Base-by-base conservation (phyloP, 2,329 filamentous ascomycete genomes). In the Fusarium pseudoanthophilum region DNA sequence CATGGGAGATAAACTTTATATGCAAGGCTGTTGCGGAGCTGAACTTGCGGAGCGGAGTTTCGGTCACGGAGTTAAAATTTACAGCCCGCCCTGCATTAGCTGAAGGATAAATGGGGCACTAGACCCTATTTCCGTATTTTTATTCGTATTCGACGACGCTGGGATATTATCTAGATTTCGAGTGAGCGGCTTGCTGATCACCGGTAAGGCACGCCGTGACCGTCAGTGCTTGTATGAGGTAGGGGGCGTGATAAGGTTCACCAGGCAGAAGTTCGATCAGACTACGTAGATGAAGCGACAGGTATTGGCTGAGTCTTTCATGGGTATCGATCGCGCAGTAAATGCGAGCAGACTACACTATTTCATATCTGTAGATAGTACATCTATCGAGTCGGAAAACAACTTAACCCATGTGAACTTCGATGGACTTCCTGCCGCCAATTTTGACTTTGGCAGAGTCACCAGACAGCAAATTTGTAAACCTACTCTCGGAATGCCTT, bases 281-380 rank as follows among this genome's bases (percentile, higher is more conserved):
- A 34, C 4, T 3, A 2, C 11, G 4, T 8, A 2, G 21, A 51
- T 2, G 10, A 34, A 51, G 28, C 11, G 4, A 8, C 11, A 52
- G 0, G 14, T 20, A 15, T 3, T 7, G 0, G 11, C 6, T 5
- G 4, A 24, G 15, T 11, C 4, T 18, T n/a, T 11, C 28, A 34
- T 21, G 15, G 4, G 5, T 1, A 26, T 20, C 0, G 1, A 20
- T 4, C 9, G 11, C 11, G 0, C 3, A 15, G 16, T 4, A 11
- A 24, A 34, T 34, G 2, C 2, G 1, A 15, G 16, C 34, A 5
- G 16, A 4, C 1, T 36, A 0, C n/a, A 11, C 1, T 20, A 7
- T 52, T 0, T 3, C 20, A 11, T 14, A 20, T 24, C 18, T 15
- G 3, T 6, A 26, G 9, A 6, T 14, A 52, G 9, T 24, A 3